Evolutionary conservation across 306 rosid genomes (phyloP).

Genomic region (Fagus sylvatica): DNA sequence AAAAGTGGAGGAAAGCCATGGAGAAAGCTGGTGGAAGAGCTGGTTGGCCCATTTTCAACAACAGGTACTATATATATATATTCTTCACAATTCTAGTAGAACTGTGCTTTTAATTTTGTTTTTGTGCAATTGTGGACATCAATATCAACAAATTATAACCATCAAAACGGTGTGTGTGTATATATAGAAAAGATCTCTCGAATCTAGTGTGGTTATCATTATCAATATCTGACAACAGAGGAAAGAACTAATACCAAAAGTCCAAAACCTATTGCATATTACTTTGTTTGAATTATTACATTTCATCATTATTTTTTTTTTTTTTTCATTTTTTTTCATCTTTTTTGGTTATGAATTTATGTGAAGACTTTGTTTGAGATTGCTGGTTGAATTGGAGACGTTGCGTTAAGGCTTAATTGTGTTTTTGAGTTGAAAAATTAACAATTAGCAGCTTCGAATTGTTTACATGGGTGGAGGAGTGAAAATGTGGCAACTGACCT

Average conservation of each 20-base stretch:
- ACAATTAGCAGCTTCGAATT: neutral
- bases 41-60: constrained; percentile 33
- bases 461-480: neutral
- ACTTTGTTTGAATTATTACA: neutral
- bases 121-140: too few relatives aligned
- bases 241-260: neutral
- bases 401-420: neutral
- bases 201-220: too few relatives aligned
- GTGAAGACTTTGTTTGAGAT: neutral
- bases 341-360: too few relatives aligned
- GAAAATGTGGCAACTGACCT: neutral
- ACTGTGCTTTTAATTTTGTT: neutral
- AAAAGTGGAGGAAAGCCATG: constrained; percentile 55
- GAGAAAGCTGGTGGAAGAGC: constrained; percentile 45
- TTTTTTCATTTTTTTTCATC: too few relatives aligned
- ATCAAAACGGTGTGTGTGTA: too few relatives aligned
- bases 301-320: neutral
- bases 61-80: neutral
- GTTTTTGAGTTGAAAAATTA: neutral
- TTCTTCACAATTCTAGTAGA: neutral
- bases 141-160: too few relatives aligned
- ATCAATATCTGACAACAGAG: too few relatives aligned
- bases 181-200: neutral
- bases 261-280: too few relatives aligned
- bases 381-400: neutral